Conservation (phyloP, 164 flowering plant species). For the Chloranthus sessilifolius region DNA sequence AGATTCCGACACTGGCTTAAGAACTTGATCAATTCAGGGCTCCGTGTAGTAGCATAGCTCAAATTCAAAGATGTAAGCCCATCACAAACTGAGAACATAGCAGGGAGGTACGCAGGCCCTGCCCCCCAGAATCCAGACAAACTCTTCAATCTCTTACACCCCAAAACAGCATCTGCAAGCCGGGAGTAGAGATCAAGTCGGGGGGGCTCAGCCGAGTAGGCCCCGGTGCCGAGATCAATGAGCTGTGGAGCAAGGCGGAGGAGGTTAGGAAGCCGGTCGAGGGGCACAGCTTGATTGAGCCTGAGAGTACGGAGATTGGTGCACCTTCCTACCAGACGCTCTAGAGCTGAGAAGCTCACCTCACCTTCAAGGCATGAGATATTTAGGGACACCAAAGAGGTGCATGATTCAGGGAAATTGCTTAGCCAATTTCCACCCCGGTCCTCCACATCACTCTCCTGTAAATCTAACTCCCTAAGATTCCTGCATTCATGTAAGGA, state of each 20-base stretch:
- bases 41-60: conserved; percentile 61
- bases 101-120: conserved; percentile 54
- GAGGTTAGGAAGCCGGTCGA: conserved; percentile 62
- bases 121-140: conserved; percentile 95
- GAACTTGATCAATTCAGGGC: conserved; percentile 58
- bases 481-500: conserved; percentile 39
- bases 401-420: conserved; percentile 68
- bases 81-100: conserved; percentile 52
- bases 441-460: conserved; percentile 86
- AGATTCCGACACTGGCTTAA: conserved; percentile 58
- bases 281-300: conserved; percentile 74
- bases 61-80: conserved; percentile 68
- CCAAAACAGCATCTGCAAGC: conserved; percentile 53
- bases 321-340: conserved; percentile 70
- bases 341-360: conserved; percentile 66
- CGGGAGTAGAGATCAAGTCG: conserved; percentile 52
- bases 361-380: conserved; percentile 69
- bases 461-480: conserved; percentile 69
- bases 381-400: conserved; percentile 76
- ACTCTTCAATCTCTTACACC: conserved; percentile 62
- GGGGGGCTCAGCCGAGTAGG: conserved; percentile 50
- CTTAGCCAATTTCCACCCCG: conserved; percentile 79
- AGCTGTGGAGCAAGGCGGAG: conserved; percentile 69
- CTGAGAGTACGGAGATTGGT: conserved; percentile 68
- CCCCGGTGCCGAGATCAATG: conserved; percentile 81